These are phyloP conservation scores for Metschnikowia drakensbergensis DNA, from an alignment of 805 yeast species.

Conservation along the genomic window DNA sequence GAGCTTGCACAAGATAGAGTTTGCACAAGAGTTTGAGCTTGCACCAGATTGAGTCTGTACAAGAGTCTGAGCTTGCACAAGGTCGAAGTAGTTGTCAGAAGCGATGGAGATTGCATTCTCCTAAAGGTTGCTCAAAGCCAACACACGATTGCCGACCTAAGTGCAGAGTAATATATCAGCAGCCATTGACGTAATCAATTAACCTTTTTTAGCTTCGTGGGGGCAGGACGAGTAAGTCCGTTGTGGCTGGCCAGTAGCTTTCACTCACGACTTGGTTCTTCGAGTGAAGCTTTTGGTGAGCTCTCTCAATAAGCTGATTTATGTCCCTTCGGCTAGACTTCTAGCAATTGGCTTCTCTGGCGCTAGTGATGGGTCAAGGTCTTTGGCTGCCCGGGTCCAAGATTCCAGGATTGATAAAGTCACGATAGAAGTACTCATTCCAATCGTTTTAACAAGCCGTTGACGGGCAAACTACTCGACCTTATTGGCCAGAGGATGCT, in stretches of 20 bases:
- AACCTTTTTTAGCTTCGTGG: conserved; percentile 54
- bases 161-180: conserved; percentile 31
- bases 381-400: conserved; percentile 62
- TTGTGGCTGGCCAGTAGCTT: conserved; percentile 64
- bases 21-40: too few species aligned
- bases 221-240: conserved; percentile 79
- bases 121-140: conserved; percentile 72
- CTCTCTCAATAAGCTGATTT: conserved; percentile 59
- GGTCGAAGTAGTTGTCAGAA: conserved; percentile 46
- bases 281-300: conserved; percentile 68
- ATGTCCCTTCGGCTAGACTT: conserved; percentile 52
- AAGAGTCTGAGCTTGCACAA: conserved; percentile 4
- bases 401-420: conserved; percentile 81
- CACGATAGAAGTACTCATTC: conserved; percentile 73
- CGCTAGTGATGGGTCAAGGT: conserved; percentile 65
- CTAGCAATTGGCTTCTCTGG: conserved; percentile 60
- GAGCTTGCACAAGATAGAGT: too few species aligned
- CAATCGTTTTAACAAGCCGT: conserved; percentile 85
- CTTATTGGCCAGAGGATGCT: conserved; percentile 46
- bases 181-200: conserved; percentile 47
- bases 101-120: conserved; percentile 78
- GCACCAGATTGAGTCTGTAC: too few species aligned
- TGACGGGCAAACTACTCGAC: conserved; percentile 51
- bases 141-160: conserved; percentile 37
- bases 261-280: conserved; percentile 59